A percentile compares a stretch with the other conserved stretches of the same genome.
Evolutionary conservation across 495 filamentous ascomycete genomes (phyloP).

Genomic region (Hyphodiscus hymeniophilus): DNA sequence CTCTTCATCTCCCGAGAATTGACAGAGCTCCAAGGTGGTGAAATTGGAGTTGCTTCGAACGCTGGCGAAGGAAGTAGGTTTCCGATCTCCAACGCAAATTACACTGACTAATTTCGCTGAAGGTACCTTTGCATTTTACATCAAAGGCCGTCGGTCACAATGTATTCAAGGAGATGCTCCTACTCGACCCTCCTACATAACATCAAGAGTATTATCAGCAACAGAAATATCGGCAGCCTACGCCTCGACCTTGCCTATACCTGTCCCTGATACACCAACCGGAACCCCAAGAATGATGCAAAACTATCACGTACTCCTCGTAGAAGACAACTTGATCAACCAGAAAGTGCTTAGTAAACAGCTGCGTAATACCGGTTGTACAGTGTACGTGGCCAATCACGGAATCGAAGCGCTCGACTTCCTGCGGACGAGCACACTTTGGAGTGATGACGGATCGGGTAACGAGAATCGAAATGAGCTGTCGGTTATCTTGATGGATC

Average conservation of each 20-base stretch:
- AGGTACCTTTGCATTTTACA: constrained; percentile 68
- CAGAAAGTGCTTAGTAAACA: constrained; percentile 59
- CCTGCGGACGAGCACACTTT: constrained; percentile 27
- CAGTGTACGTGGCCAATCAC: constrained; percentile 62
- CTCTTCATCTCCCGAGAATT: constrained; percentile 68
- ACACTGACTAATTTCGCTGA: background rate
- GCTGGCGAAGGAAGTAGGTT: constrained; percentile 51
- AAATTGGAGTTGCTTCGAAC: constrained; percentile 63
- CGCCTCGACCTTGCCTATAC: too few relatives aligned
- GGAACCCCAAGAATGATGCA: background rate
- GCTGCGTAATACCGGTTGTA: constrained; percentile 53
- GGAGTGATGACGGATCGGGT: background rate
- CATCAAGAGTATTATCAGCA: background rate
- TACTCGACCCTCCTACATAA: constrained; percentile 7
- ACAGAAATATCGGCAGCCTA: constrained; percentile 4
- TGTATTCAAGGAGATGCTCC: constrained; percentile 6
- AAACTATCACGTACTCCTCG: constrained; percentile 20
- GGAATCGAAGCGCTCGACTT: constrained; percentile 64
- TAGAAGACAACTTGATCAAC: constrained; percentile 62
- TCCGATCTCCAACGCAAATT: too few relatives aligned
- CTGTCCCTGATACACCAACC: too few relatives aligned
- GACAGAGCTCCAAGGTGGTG: constrained; percentile 66
- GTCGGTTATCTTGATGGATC: constrained; percentile 71
- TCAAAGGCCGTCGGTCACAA: constrained; percentile 46
- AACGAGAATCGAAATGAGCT: constrained; percentile 33